Base-by-base conservation (phyloP, 2,329 filamentous ascomycete species). In the Trichophyton mentagrophytes region DNA sequence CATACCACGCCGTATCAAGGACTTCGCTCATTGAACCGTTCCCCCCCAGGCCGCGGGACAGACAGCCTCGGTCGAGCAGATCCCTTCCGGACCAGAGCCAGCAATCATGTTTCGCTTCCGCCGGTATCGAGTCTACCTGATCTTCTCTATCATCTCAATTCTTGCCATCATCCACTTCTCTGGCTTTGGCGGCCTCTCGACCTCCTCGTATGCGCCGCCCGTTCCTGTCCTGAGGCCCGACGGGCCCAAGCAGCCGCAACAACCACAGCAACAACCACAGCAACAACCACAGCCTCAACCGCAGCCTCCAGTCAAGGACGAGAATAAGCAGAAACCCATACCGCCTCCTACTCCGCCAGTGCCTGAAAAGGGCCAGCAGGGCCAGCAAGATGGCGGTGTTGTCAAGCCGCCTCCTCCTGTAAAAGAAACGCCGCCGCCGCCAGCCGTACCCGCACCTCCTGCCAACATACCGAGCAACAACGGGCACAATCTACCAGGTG, bases 91-190 rank as follows among this genome's bases (percentile, higher is more conserved):
- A 59, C 53, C 27, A 22, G 30, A 51, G 42, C 60, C 67, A 69
- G 59, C 61, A 38, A 13, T 9, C 8, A 79, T 80, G 78, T 69
- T 78, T 66, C 76, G 76, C 60, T 66, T 77, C 63, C 77, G 78
- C 59, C 75, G 78, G 65, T 80, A 79, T 66, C 74, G 78, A 61
- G 66, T 76, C 38, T 76, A 77, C 60, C 64, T 79, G 59, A 65
- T 76, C 42, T 76, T 79, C 61, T 75, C 76, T 36, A 68, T 74
- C 60, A 68, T 77, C 60, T 69, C 74, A 17, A 65, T 77, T 44
- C 67, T 78, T 46, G 68, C 77, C 2, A 69, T 84, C 59, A 77
- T 83, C 66, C 79, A 79, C 65, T 82, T 83, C 64, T 71, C 74
- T 38, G 72, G 73, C 57, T 75, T 78, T 62, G 73, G 72, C 61